Evolutionary conservation across 2,329 filamentous ascomycete species (phyloP).

Genomic region (Davidsoniella eucalypti): DNA sequence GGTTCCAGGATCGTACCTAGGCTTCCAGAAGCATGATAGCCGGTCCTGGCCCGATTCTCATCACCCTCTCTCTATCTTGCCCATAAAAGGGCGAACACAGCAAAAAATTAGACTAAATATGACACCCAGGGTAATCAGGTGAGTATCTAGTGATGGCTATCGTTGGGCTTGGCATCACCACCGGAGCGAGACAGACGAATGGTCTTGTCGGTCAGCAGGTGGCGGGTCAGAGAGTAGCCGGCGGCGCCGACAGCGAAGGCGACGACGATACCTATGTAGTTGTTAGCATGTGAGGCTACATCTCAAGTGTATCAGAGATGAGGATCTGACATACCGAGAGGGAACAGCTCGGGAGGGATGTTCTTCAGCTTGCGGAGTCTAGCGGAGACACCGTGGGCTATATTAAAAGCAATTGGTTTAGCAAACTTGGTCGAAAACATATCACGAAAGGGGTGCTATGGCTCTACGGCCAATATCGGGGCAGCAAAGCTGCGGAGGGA

Average conservation of each 20-base stretch:
- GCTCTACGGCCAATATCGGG: no score
- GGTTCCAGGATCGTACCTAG: background rate
- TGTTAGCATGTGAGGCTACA: slow-evolving; percentile 15
- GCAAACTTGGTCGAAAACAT: background rate
- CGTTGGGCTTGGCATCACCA: slow-evolving; percentile 19
- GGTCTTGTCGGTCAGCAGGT: slow-evolving; percentile 80
- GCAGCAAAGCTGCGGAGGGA: background rate
- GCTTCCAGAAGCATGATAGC: background rate
- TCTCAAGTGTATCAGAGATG: slow-evolving; percentile 11
- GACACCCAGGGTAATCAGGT: slow-evolving; percentile 17
- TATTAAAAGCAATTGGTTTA: background rate
- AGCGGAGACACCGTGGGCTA: slow-evolving; percentile 94
- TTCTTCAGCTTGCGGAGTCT: slow-evolving; percentile 77
- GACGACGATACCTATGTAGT: slow-evolving; percentile 59
- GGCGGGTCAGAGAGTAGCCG: slow-evolving; percentile 64
- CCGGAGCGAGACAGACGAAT: slow-evolving; percentile 64
- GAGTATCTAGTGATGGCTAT: slow-evolving; percentile 23
- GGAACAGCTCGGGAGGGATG: slow-evolving; percentile 85
- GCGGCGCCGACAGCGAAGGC: slow-evolving; percentile 69
- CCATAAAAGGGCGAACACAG: background rate
- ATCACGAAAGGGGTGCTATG: no score
- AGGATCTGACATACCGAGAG: slow-evolving; percentile 50
- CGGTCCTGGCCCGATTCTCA: background rate
- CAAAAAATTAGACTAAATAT: background rate
- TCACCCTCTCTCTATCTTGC: background rate